A percentile compares a stretch with the other conserved stretches of the same genome.
Conservation (phyloP, 2,329 filamentous ascomycete species). For the Alternaria consortialis region DNA sequence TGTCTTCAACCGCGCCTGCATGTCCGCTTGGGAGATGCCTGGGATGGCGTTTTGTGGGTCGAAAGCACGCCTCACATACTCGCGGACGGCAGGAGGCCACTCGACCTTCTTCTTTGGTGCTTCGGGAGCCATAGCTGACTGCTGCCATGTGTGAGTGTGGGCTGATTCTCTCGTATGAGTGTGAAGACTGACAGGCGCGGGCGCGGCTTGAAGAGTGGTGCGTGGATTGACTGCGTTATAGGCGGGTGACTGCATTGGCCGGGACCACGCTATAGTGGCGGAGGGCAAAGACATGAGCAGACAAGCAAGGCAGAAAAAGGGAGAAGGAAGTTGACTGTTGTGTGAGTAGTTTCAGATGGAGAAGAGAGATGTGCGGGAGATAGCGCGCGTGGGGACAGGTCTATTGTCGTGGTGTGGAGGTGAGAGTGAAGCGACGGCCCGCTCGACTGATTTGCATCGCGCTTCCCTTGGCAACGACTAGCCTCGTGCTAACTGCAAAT, state of each 20-base stretch:
- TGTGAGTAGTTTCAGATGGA: conserved; percentile 26
- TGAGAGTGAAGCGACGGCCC: conserved; percentile 31
- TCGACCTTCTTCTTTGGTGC: conserved; percentile 65
- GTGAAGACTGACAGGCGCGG: conserved; percentile 32
- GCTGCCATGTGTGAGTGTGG: conserved; percentile 25
- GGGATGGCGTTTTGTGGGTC: conserved; percentile 68
- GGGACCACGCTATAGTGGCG: conserved; percentile 39
- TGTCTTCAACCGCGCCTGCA: conserved; percentile 84
- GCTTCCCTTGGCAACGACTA: conserved; percentile 18
- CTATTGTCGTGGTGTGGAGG: conserved; percentile 13
- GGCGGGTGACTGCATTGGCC: conserved; percentile 47
- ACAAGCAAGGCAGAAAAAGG: conserved; percentile 13
- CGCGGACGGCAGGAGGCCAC: conserved; percentile 83
- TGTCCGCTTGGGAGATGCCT: conserved; percentile 65
- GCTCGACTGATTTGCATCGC: conserved; percentile 21
- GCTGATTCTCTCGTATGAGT: not conserved
- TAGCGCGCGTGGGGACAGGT: conserved; percentile 10
- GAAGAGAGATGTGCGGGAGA: not conserved
- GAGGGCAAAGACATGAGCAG: conserved; percentile 42
- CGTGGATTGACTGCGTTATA: conserved; percentile 59
- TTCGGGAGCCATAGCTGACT: conserved; percentile 29
- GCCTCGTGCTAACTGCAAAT: conserved; percentile 4
- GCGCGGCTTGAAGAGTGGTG: conserved; percentile 43
- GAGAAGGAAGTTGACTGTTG: conserved; percentile 14
- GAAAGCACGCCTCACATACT: conserved; percentile 91